Conservation (phyloP, 352 stramenopile species). For the Blastocystis sp. region DNA sequence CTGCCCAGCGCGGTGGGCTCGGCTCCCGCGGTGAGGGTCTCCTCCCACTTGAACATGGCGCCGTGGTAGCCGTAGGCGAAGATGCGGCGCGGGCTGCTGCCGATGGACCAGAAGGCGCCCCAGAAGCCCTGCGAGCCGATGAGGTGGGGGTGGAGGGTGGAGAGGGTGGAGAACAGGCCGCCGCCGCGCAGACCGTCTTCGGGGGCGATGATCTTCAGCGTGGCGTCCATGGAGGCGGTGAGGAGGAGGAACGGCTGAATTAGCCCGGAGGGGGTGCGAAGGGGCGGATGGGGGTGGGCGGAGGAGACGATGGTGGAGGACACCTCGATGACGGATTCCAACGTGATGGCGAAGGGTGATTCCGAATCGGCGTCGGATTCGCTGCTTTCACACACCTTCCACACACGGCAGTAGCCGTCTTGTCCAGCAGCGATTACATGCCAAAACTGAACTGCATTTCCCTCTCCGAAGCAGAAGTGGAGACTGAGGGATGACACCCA, state of each 20-base stretch:
- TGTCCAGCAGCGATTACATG: slow-evolving; percentile 21
- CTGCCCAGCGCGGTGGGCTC: neutral
- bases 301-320: slow-evolving; percentile 7
- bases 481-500: slow-evolving; percentile 37
- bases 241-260: slow-evolving; percentile 49
- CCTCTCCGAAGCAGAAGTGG: slow-evolving; percentile 10
- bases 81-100: neutral
- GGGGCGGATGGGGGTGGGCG: slow-evolving; percentile 15
- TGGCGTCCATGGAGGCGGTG: slow-evolving; percentile 19
- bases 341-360: neutral
- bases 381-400: slow-evolving; percentile 5
- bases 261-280: neutral
- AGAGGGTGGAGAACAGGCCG: slow-evolving; percentile 19
- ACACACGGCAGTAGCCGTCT: slow-evolving; percentile 36
- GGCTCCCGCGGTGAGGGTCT: neutral
- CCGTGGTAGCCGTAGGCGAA: slow-evolving; percentile 55
- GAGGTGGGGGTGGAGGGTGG: slow-evolving; percentile 51
- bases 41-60: slow-evolving; percentile 46
- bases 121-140: slow-evolving; percentile 63
- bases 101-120: slow-evolving; percentile 26
- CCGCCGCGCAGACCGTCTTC: neutral
- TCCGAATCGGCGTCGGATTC: neutral
- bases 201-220: slow-evolving; percentile 12
- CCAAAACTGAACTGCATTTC: neutral
- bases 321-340: slow-evolving; percentile 54